phyloP scores from a whole-genome alignment of 805 yeast species.

The Ogataea naganishii region DNA sequence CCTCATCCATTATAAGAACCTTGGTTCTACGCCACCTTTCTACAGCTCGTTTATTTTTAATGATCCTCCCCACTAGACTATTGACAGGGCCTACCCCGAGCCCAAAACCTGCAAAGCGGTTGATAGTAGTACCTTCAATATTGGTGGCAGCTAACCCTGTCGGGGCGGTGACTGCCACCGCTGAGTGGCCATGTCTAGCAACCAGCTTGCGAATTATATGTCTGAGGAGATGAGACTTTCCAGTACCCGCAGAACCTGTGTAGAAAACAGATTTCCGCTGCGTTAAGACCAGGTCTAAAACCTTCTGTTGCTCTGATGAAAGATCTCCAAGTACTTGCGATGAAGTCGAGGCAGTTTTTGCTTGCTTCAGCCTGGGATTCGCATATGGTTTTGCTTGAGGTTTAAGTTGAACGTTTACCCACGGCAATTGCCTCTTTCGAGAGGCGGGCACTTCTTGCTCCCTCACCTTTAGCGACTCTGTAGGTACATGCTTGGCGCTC shows the following conservation, averaged over 20 bases:
- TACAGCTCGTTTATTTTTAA: conserved; percentile 31
- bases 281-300: conserved; percentile 43
- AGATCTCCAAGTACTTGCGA: conserved; percentile 5
- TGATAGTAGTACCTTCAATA: conserved; percentile 85
- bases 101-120: conserved; percentile 81
- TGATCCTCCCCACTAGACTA: conserved; percentile 38
- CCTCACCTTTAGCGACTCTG: background rate
- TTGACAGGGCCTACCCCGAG: conserved; percentile 49
- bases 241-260: conserved; percentile 86
- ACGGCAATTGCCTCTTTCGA: conserved; percentile 12
- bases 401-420: conserved; percentile 4
- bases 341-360: background rate
- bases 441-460: conserved; percentile 4
- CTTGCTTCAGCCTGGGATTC: conserved; percentile 12
- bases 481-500: background rate
- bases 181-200: conserved; percentile 30
- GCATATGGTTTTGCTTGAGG: no score
- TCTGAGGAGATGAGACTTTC: conserved; percentile 64
- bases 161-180: conserved; percentile 86
- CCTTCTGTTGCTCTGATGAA: conserved; percentile 32
- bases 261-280: conserved; percentile 52
- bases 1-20: conserved; percentile 82
- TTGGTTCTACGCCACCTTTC: conserved; percentile 58
- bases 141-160: conserved; percentile 95
- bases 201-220: conserved; percentile 51